phyloP scores from a whole-genome alignment of 305 asterid genomes.

The Solanum hybrid region DNA sequence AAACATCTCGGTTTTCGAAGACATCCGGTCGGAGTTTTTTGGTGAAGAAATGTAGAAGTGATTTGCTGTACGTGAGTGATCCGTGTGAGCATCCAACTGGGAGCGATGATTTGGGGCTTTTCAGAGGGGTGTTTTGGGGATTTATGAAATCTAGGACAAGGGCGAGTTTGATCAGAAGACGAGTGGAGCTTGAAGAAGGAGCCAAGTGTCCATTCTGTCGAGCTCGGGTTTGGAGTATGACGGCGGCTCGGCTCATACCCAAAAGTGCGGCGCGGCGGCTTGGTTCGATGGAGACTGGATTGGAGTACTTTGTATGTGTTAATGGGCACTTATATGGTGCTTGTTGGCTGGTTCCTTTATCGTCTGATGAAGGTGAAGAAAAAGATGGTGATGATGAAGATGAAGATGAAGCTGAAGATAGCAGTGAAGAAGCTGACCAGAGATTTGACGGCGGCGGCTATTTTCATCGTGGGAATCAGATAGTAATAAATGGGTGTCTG shows the following conservation, averaged over 20 bases:
- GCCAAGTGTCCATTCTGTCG: constrained; percentile 60
- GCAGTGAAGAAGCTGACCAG: background rate
- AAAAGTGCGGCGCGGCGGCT: constrained; percentile 53
- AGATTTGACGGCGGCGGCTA: background rate
- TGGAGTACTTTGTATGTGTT: constrained; percentile 72
- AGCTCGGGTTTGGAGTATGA: constrained; percentile 76
- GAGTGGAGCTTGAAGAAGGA: constrained; percentile 39
- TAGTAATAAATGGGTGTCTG: background rate
- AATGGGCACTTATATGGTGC: constrained; percentile 74
- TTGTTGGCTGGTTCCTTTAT: constrained; percentile 61
- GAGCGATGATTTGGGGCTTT: constrained; percentile 48
- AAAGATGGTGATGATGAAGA: constrained; percentile 1
- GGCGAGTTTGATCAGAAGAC: constrained; percentile 41
- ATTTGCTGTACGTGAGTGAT: constrained; percentile 59
- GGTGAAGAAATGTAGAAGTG: constrained; percentile 39
- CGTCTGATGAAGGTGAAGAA: constrained; percentile 23
- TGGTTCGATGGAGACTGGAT: constrained; percentile 46
- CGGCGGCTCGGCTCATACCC: constrained; percentile 55
- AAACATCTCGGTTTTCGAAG: constrained; percentile 59
- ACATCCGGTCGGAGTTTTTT: constrained; percentile 73
- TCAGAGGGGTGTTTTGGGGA: constrained; percentile 59
- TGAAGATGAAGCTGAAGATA: background rate
- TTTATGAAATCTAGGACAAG: constrained; percentile 57
- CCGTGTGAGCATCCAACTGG: constrained; percentile 58
- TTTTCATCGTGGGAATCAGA: background rate